Evolutionary conservation across 495 filamentous ascomycete species (phyloP).

Genomic region (Sporormia fimetaria): DNA sequence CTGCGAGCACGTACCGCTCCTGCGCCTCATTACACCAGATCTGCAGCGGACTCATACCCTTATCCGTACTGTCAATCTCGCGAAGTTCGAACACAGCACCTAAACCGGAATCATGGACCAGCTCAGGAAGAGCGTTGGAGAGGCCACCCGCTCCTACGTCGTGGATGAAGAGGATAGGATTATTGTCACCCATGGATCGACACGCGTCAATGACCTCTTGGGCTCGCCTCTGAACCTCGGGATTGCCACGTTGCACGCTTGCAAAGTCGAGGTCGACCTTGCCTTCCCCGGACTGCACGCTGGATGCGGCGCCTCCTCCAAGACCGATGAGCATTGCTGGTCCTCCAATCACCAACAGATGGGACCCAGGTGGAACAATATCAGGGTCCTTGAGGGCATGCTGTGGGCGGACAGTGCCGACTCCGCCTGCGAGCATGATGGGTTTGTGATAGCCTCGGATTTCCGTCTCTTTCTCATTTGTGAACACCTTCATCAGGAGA

Average conservation of each 20-base stretch:
- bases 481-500: constrained; percentile 54
- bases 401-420: constrained; percentile 89
- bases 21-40: constrained; percentile 98
- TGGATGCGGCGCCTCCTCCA: constrained; percentile 89
- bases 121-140: constrained; percentile 84
- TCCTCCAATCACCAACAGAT: constrained; percentile 84
- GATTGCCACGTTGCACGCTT: constrained; percentile 88
- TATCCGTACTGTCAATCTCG: constrained; percentile 80
- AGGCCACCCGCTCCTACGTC: constrained; percentile 93
- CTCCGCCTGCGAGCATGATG: constrained; percentile 95
- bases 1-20: constrained; percentile 81
- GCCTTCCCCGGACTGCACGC: constrained; percentile 75
- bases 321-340: constrained; percentile 96
- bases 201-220: constrained; percentile 97
- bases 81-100: constrained; percentile 86
- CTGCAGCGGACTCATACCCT: constrained; percentile 83
- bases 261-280: constrained; percentile 89
- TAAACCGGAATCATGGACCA: constrained; percentile 81
- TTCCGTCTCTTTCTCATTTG: constrained; percentile 53
- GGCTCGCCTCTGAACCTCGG: constrained; percentile 86
- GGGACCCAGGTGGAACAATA: constrained; percentile 68
- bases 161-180: constrained; percentile 91
- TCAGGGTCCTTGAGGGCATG: constrained; percentile 74
- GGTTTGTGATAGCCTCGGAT: constrained; percentile 92
- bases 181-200: constrained; percentile 65